Percentiles rank a stretch among this genome's conserved stretches.
These are phyloP conservation scores for Nakazawaea pomicola DNA, from an alignment of 805 yeast species.

Conservation along the genomic window DNA sequence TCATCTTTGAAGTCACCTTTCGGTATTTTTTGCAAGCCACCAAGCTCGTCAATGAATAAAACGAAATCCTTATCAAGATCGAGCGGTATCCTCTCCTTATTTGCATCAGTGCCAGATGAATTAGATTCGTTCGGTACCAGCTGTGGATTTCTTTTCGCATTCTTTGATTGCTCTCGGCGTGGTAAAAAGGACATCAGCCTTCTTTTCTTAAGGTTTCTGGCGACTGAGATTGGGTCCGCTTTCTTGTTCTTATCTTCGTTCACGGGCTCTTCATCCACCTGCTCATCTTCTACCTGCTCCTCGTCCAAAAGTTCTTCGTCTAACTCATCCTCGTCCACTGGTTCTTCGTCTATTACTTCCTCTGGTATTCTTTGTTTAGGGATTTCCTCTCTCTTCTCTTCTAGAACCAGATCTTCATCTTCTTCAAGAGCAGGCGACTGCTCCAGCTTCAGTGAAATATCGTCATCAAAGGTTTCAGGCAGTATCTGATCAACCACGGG, in stretches of 20 bases:
- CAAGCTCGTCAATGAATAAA: slow-evolving; percentile 16
- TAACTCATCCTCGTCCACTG: slow-evolving; percentile 2
- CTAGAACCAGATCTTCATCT: too few relatives aligned
- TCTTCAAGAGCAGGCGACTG: not conserved
- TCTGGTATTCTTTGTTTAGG: not conserved
- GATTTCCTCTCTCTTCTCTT: not conserved
- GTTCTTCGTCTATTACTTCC: not conserved
- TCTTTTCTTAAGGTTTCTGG: not conserved
- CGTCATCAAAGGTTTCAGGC: too few relatives aligned
- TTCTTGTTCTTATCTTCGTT: slow-evolving; percentile 11
- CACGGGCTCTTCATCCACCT: slow-evolving; percentile 4
- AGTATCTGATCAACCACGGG: too few relatives aligned
- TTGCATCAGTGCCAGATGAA: slow-evolving; percentile 2
- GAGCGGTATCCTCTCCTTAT: slow-evolving; percentile 12
- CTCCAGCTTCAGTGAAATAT: too few relatives aligned
- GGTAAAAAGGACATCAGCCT: not conserved
- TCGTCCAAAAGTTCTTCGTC: too few relatives aligned
- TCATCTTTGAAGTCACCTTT: not conserved
- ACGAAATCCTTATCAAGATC: slow-evolving; percentile 15
- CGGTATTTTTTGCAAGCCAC: slow-evolving; percentile 1
- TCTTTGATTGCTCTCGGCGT: not conserved
- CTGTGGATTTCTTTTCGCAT: not conserved
- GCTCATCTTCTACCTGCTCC: too few relatives aligned
- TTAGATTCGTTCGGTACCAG: too few relatives aligned
- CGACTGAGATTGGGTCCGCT: slow-evolving; percentile 2